phyloP scores from a whole-genome alignment of 163 green algal genomes.

The Scenedesmus sp. region DNA sequence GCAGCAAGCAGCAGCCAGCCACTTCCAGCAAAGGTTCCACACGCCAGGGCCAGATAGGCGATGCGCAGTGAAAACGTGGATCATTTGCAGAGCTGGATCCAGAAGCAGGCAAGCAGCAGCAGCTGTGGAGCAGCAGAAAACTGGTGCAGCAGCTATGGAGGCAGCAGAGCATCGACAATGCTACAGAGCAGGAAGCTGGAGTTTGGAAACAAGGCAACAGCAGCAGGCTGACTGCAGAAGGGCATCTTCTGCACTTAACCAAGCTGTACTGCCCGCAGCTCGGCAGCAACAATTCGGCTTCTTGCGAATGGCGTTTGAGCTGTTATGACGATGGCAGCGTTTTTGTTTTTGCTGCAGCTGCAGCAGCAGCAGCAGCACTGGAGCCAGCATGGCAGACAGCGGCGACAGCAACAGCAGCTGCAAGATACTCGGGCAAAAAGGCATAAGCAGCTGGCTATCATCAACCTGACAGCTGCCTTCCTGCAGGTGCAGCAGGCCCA shows the following conservation, averaged over 20 bases:
- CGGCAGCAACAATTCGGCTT: background rate
- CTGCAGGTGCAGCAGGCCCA: background rate
- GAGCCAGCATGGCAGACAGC: background rate
- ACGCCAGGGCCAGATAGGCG: background rate
- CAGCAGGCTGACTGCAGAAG: background rate
- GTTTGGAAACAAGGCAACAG: background rate
- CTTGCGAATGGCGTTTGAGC: background rate
- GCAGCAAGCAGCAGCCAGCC: conserved; percentile 12
- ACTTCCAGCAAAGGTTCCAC: background rate
- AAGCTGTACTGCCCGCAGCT: background rate
- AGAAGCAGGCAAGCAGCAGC: background rate
- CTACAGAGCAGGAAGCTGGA: background rate
- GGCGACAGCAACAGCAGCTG: background rate
- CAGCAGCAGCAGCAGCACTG: background rate
- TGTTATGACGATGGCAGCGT: background rate
- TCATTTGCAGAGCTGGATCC: background rate
- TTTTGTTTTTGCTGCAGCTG: background rate
- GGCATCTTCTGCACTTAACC: background rate
- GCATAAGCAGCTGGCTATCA: background rate
- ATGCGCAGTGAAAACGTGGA: background rate
- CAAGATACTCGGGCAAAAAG: background rate
- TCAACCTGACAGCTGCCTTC: background rate
- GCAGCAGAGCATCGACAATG: background rate
- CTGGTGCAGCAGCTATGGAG: background rate
- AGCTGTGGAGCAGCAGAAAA: background rate